Percentiles rank a stretch among this genome's conserved stretches.
These are phyloP conservation scores for Solanum arcanum DNA, from an alignment of 257 asterid species.

Conservation along the genomic window DNA sequence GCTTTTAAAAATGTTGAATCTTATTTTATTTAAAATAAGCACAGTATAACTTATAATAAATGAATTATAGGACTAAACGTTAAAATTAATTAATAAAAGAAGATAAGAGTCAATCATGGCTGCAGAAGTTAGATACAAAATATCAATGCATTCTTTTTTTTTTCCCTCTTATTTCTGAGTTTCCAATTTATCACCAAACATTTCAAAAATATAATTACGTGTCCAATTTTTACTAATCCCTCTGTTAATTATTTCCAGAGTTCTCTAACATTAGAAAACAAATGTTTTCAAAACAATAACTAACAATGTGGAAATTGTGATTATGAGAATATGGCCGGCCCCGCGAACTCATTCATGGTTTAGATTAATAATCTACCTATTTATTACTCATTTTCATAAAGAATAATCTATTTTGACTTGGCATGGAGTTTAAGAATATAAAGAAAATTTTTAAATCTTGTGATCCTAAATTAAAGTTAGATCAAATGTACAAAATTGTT, in stretches of 20 bases:
- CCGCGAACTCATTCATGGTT: not conserved
- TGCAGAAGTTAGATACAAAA: not conserved
- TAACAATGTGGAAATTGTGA: not conserved
- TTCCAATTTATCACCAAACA: not conserved
- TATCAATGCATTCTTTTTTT: not conserved
- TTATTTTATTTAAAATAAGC: not conserved
- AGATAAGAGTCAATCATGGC: not conserved
- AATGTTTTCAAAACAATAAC: not conserved
- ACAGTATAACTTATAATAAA: not conserved
- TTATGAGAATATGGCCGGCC: not conserved
- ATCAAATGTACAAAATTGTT: too few relatives aligned
- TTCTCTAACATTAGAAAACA: not conserved
- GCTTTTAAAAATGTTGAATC: not conserved
- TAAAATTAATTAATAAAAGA: not conserved
- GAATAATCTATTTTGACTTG: too few relatives aligned
- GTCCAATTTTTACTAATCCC: not conserved
- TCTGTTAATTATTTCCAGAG: not conserved
- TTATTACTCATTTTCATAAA: not conserved
- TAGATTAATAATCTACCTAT: not conserved
- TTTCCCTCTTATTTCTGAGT: not conserved
- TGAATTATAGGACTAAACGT: not conserved
- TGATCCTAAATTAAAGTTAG: too few relatives aligned
- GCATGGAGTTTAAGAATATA: too few relatives aligned
- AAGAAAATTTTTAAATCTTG: fast-evolving
- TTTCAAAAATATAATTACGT: not conserved